Evolutionary conservation across 306 rosid species (phyloP), one percentile per base, ranked within the genome.

Genomic region (Castanospermum australe): DNA sequence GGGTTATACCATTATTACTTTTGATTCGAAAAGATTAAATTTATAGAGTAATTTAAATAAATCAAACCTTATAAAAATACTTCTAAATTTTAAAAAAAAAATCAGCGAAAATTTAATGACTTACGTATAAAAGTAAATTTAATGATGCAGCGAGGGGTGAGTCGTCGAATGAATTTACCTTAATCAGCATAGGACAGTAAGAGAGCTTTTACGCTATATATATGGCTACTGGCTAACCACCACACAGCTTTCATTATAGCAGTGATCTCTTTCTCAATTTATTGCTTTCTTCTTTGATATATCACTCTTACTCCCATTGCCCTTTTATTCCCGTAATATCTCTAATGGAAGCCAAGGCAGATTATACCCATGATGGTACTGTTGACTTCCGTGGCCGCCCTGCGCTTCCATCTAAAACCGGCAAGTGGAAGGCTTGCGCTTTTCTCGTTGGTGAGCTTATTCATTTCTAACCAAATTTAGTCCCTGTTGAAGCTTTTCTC

Each of bases 361-460:
- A 86, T 24, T 81, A 65, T 47, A 95, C 97, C 20, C 86, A 84
- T 75, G 98, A 95, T 72, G 96, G 97, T 25, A 91, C 96, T 24
- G 93, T 91, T 25, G 93, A 95, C 85, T 92, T 90, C 67, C 93
- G 60, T 47, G 98, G 98, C 76, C 82, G 85, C 3, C 98, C 99
- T 13, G 94, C 90, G 2, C 79, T 82, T 75, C 79, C 93, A n/a
- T 86, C 96, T 13, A 88, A 89, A 80, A 95, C 99, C 39, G 99
- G 99, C 15, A 95, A 91, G 87, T 95, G 99, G 99, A 95, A 85
- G 82, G 99, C 99, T 17, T 95, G 99, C 32, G 90, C 98, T 73
- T 95, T 93, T 75, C 98, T 95, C 50, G 97, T 95, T 84, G 99
- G 99, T 95, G 69, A 70, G 81, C 28, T 24, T 68, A 41, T 28